Evolutionary conservation across 148 eudicot genomes (phyloP), one percentile per base, ranked within the genome.

Genomic region (Camellia sinensis): DNA sequence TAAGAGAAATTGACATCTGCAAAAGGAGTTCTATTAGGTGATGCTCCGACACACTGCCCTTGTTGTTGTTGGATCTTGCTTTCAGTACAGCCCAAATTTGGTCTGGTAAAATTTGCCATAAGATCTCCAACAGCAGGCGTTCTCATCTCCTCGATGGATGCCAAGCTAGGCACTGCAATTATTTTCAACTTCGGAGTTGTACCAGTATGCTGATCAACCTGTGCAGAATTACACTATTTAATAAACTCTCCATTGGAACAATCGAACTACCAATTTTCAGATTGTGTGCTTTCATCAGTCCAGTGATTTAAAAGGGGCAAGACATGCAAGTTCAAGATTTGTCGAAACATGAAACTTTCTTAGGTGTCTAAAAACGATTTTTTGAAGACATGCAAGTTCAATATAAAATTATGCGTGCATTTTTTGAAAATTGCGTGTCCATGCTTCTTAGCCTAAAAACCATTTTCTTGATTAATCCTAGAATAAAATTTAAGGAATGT

Each of bases 101-200:
- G 59, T 77, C 21, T 70, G 7, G 67, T 75, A 18, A 43, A 72
- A 45, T 67, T 65, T 71, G 46, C 73, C 72, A 81, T 11, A 12
- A 82, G 72, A 52, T 73, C 88, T 41, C 54, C 82, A 66, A 71
- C 3, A 3, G 76, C 71, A 15, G 86, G 85, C 59, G 90, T 83
- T 82, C 92, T 89, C 97, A 92, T 87, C 71, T 81, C 90, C 85
- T 94, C 97, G 11, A 94, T 94, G 57, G 89, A 83, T 80, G 80
- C 87, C 86, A 90, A 48, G 78, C 91, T 94, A 2, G 95, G 98
- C 44, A 94, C 86, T 50, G 76, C 80, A 61, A 91, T 77, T 19
- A 45, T 79, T 80, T 84, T 84, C 77, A 80, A 87, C 80, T 56
- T 81, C 4, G 89, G 87, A 75, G 78, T 85, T 60, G 44, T 53